Evolutionary conservation across 2,329 filamentous ascomycete genomes (phyloP).

Genomic region (Calonectria honghensis): DNA sequence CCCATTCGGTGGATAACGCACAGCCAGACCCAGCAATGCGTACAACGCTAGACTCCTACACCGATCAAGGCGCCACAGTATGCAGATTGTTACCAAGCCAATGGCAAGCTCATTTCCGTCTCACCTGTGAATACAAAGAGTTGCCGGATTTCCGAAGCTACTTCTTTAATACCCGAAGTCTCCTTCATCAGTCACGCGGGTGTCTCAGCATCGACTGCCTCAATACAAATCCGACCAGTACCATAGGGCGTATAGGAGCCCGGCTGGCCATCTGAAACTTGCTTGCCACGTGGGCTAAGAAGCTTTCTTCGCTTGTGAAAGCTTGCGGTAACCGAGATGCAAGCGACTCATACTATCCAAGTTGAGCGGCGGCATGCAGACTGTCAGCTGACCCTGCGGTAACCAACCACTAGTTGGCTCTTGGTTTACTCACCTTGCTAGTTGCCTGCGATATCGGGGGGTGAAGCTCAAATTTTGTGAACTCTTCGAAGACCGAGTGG

Average conservation of each 20-base stretch:
- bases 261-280: not conserved
- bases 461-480: not conserved
- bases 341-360: not conserved
- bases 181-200: not conserved
- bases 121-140: not conserved
- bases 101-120: not conserved
- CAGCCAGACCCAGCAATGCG: not conserved
- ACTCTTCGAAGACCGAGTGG: too few species aligned
- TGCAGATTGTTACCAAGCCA: conserved; percentile 6
- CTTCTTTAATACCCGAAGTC: not conserved
- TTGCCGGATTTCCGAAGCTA: conserved; percentile 7
- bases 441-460: not conserved
- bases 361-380: not conserved
- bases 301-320: not conserved
- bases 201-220: conserved; percentile 1
- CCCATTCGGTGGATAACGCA: not conserved
- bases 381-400: not conserved
- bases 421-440: not conserved
- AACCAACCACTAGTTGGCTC: not conserved
- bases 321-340: not conserved
- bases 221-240: not conserved
- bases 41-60: conserved; percentile 17
- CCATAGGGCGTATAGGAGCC: not conserved
- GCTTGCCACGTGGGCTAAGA: not conserved
- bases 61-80: conserved; percentile 6